phyloP scores from a whole-genome alignment of 2,329 filamentous ascomycete species.

The Knoxdaviesia capensis region DNA sequence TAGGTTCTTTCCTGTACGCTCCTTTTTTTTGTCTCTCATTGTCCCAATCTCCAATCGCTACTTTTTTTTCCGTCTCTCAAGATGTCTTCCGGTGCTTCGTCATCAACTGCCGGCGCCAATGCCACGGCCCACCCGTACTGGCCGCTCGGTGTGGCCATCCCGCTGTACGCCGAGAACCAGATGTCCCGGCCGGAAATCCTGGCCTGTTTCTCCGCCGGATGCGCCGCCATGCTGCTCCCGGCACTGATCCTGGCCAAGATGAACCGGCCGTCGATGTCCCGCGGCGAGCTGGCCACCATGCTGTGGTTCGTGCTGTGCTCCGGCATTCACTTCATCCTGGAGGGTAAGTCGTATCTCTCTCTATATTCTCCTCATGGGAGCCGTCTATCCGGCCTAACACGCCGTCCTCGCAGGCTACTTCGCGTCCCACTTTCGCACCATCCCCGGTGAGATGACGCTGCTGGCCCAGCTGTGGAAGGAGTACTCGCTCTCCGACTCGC shows the following conservation, averaged over 20 bases:
- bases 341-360: constrained; percentile 11
- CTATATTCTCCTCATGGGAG: background rate
- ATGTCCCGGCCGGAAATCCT: constrained; percentile 38
- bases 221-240: constrained; percentile 32
- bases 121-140: constrained; percentile 45
- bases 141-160: constrained; percentile 40
- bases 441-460: constrained; percentile 19
- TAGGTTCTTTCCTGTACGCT: too few species aligned
- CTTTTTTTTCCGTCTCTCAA: too few species aligned
- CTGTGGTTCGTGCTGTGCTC: constrained; percentile 62
- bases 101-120: background rate
- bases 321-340: constrained; percentile 23
- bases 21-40: too few species aligned
- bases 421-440: constrained; percentile 18
- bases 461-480: constrained; percentile 38
- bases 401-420: constrained; percentile 22
- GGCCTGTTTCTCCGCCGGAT: constrained; percentile 34
- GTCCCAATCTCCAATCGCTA: too few species aligned
- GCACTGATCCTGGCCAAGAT: constrained; percentile 33
- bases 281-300: constrained; percentile 34
- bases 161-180: constrained; percentile 46
- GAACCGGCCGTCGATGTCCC: constrained; percentile 28
- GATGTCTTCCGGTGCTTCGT: too few species aligned
- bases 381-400: background rate
- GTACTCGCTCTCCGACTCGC: constrained; percentile 34